A percentile compares a stretch with the other conserved stretches of the same genome.
Conservation (phyloP, 1,139 yeast genomes). For the Yamadazyma atmosphaerica region DNA sequence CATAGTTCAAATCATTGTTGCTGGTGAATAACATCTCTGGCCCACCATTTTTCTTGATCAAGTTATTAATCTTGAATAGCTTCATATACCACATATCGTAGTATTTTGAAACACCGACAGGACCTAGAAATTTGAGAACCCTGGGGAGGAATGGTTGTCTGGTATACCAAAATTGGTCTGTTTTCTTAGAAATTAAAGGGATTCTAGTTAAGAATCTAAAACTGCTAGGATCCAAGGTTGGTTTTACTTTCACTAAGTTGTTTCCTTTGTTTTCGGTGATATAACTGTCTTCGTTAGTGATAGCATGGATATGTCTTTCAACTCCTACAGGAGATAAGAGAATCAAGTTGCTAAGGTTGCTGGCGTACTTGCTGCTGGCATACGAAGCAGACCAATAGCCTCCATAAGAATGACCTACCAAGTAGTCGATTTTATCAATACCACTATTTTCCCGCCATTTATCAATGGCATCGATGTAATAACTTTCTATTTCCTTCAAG, state of each 20-base stretch:
- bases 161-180: slow-evolving; percentile 40
- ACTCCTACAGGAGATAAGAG: slow-evolving; percentile 91
- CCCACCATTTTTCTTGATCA: slow-evolving; percentile 37
- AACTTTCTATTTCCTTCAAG: slow-evolving; percentile 39
- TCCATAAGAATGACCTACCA: slow-evolving; percentile 49
- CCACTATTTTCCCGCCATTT: slow-evolving; percentile 35
- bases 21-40: slow-evolving; percentile 23
- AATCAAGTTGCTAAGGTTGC: slow-evolving; percentile 61
- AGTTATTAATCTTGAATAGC: slow-evolving; percentile 45
- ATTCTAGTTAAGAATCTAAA: slow-evolving; percentile 44
- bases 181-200: slow-evolving; percentile 37
- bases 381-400: slow-evolving; percentile 50
- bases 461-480: slow-evolving; percentile 39
- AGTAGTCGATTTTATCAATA: slow-evolving; percentile 37
- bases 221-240: slow-evolving; percentile 39
- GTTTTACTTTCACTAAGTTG: slow-evolving; percentile 17
- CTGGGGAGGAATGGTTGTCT: slow-evolving; percentile 45
- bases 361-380: slow-evolving; percentile 44
- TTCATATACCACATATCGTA: slow-evolving; percentile 47
- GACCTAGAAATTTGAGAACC: slow-evolving; percentile 47
- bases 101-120: slow-evolving; percentile 48
- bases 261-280: slow-evolving; percentile 9
- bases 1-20: slow-evolving; percentile 36
- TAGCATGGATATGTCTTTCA: slow-evolving; percentile 66
- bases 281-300: slow-evolving; percentile 39